These are phyloP conservation scores for Trichocladium antarcticum DNA, from an alignment of 495 filamentous ascomycete species.

Conservation along the genomic window DNA sequence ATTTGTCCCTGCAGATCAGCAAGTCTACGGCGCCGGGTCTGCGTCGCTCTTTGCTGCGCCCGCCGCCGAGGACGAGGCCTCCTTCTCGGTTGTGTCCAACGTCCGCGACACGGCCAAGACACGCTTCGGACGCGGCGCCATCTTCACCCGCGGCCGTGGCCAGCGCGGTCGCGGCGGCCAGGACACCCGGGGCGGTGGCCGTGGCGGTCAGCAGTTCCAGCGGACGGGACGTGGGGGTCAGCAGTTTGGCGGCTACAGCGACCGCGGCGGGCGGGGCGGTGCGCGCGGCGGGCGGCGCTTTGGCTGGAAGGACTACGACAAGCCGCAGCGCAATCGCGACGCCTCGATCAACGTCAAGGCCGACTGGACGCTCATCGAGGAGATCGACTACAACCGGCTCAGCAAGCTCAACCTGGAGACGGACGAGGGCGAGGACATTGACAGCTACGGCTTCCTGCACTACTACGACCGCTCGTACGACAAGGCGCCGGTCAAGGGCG, in stretches of 20 bases:
- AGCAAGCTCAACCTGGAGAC: conserved; percentile 90
- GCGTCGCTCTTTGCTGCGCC: conserved; percentile 81
- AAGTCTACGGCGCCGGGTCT: conserved; percentile 87
- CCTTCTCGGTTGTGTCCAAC: conserved; percentile 97
- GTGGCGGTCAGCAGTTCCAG: conserved; percentile 49
- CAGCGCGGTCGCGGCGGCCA: conserved; percentile 56
- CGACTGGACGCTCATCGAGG: conserved; percentile 91
- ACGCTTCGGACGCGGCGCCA: conserved; percentile 78
- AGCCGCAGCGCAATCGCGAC: conserved; percentile 92
- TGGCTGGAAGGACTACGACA: conserved; percentile 98
- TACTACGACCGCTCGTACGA: conserved; percentile 95
- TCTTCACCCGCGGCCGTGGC: conserved; percentile 80
- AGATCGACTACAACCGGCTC: conserved; percentile 94
- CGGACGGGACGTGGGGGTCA: conserved; percentile 36
- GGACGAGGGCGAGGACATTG: conserved; percentile 87
- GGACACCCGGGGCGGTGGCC: conserved; percentile 57
- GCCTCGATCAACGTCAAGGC: conserved; percentile 86
- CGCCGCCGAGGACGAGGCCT: conserved; percentile 85
- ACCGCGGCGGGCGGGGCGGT: conserved; percentile 46
- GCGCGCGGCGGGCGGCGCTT: conserved; percentile 64
- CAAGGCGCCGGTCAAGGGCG: conserved; percentile 76
- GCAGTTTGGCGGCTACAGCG: conserved; percentile 44
- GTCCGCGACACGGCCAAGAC: conserved; percentile 70
- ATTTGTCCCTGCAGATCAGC: conserved; percentile 55
- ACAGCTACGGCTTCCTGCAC: conserved; percentile 91